Evolutionary conservation across 768 basidiomycete species (phyloP), one percentile per base, ranked within the genome.

Genomic region (Dendrothele bispora): DNA sequence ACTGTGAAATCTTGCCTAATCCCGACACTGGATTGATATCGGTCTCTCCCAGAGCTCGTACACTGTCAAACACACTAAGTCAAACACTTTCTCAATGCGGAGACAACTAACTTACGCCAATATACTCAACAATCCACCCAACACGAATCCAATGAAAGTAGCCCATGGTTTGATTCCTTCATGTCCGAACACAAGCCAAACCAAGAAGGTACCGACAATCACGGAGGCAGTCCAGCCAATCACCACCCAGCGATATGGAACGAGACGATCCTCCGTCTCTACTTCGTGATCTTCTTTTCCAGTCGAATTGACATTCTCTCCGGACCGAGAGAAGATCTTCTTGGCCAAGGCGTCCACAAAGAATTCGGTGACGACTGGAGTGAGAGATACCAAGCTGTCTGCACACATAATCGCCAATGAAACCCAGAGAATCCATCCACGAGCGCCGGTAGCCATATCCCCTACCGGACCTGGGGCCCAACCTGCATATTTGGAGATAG

Each of bases 91-190:
- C 34, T 24, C n/a, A 32, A 41, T 32, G 37, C 18, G 24, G 39
- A 38, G 28, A 35, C 15, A 42, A 12, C 12, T 24, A 30, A 65
- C 83, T 39, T 48, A 90, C 91, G 94, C 95, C 41, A 98, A 82
- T 39, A 98, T 72, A 59, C 90, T 91, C 55, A 98, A 67, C 57
- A 95, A 66, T 46, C 86, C 85, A 15, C 94, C 95, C 51, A 95
- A 71, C 3, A 83, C 67, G 56, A 93, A 90, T 11, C 91, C 92
- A 28, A 95, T 69, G 21, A 93, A 61, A 0, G 91, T 97, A 3
- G 95, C 95, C 95, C 95, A 98, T 26, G 93, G 91, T 57, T 86
- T 88, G 63, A 98, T 97, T 3, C 91, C 93, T 49, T 95, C 87
- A 49, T 83, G 65, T 2, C 95, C 94, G 61, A 98, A 98, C 11